Conservation (phyloP, 257 asterid genomes). For the Solanum rostratum region DNA sequence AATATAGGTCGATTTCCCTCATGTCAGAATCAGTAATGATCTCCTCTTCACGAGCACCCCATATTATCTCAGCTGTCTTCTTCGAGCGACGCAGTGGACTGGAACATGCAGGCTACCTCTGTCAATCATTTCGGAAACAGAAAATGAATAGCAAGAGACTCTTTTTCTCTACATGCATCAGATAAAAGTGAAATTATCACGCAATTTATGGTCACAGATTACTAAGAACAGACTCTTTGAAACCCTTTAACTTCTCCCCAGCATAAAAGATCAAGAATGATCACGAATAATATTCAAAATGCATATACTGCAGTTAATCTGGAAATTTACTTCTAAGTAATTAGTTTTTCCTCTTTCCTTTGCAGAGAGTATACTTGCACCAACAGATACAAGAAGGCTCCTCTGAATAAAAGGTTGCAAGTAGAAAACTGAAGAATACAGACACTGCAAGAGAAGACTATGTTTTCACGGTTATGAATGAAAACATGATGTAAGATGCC, state of each 20-base stretch:
- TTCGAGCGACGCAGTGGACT: slow-evolving; percentile 86
- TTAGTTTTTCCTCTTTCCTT: background rate
- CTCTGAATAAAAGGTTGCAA: background rate
- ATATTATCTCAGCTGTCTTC: slow-evolving; percentile 93
- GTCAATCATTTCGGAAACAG: slow-evolving; percentile 5
- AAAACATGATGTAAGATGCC: background rate
- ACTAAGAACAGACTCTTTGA: background rate
- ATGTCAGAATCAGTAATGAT: slow-evolving; percentile 64
- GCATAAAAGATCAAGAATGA: background rate
- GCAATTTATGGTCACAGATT: background rate
- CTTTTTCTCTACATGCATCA: background rate
- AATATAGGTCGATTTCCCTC: slow-evolving; percentile 90
- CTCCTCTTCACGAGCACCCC: slow-evolving; percentile 66
- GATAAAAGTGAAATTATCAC: background rate
- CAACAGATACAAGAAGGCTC: background rate
- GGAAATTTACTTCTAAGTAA: background rate
- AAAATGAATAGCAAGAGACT: background rate
- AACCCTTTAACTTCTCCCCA: background rate
- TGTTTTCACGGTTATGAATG: background rate
- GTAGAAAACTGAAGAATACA: background rate
- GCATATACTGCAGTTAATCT: background rate
- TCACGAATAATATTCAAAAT: background rate
- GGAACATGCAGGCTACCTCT: slow-evolving; percentile 15
- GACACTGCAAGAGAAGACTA: background rate
- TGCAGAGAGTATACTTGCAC: background rate